phyloP scores from a whole-genome alignment of 2,329 filamentous ascomycete species.

The Talaromyces amestolkiae region DNA sequence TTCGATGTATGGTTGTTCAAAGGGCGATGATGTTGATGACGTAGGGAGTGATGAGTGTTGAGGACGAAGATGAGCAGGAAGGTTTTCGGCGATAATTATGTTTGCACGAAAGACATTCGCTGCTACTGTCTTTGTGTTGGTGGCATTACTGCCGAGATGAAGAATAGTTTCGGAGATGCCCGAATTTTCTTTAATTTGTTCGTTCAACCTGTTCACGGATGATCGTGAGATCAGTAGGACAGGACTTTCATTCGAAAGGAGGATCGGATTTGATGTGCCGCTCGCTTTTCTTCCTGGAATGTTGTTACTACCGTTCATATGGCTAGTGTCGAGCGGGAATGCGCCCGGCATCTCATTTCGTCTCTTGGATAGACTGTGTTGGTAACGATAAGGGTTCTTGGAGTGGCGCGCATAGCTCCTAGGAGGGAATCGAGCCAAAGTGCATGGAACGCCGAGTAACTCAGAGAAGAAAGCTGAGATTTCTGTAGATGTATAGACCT shows the following conservation, averaged over 20 bases:
- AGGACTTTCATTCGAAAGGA: constrained; percentile 89
- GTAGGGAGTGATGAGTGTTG: background rate
- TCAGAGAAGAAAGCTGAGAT: constrained; percentile 76
- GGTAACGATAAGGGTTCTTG: constrained; percentile 64
- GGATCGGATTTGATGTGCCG: constrained; percentile 55
- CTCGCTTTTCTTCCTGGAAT: background rate
- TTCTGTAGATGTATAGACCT: constrained; percentile 63
- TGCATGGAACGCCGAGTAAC: constrained; percentile 73
- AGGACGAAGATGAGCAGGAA: constrained; percentile 21
- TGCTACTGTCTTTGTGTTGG: constrained; percentile 55
- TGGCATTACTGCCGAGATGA: constrained; percentile 46
- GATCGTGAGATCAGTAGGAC: constrained; percentile 80
- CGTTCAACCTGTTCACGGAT: constrained; percentile 76
- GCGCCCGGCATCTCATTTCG: constrained; percentile 49
- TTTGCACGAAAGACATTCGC: constrained; percentile 85
- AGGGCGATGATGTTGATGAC: background rate
- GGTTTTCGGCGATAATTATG: constrained; percentile 65
- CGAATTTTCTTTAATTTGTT: constrained; percentile 59
- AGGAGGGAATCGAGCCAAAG: constrained; percentile 78
- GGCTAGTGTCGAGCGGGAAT: constrained; percentile 46
- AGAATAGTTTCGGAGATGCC: background rate
- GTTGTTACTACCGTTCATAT: constrained; percentile 19
- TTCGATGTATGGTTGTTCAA: constrained; percentile 68
- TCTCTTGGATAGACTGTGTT: background rate
- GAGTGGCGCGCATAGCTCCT: constrained; percentile 65